A percentile compares a stretch with the other conserved stretches of the same genome.
Evolutionary conservation across 1,284 basidiomycete genomes (phyloP).

Genomic region (Mycena sp.): DNA sequence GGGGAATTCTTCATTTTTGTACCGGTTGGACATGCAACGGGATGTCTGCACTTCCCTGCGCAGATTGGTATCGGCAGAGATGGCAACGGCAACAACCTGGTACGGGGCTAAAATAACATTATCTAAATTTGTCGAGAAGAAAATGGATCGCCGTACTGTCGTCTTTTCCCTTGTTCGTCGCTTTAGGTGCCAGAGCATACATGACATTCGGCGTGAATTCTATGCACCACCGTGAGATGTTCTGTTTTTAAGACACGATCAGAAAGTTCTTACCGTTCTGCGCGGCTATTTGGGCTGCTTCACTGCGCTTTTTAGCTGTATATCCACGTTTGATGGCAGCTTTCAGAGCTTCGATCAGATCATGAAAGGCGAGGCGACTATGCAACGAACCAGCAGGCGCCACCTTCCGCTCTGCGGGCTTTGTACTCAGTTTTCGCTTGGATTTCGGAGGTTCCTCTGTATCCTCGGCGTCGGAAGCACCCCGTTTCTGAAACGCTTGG

Average conservation of each 20-base stretch:
- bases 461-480: conserved; percentile 13
- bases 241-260: conserved; percentile 28
- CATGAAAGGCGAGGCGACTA: conserved; percentile 21
- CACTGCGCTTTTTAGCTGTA: conserved; percentile 72
- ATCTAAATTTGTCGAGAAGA: not conserved
- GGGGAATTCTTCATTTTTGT: conserved; percentile 73
- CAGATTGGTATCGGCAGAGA: not conserved
- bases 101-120: not conserved
- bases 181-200: not conserved
- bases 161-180: not conserved
- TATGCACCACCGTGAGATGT: conserved; percentile 21
- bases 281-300: conserved; percentile 66
- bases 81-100: not conserved
- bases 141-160: not conserved
- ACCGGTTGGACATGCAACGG: conserved; percentile 83
- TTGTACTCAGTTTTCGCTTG: conserved; percentile 15
- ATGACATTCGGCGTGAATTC: not conserved
- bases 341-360: conserved; percentile 46
- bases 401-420: conserved; percentile 1
- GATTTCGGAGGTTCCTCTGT: conserved; percentile 21
- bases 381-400: conserved; percentile 3
- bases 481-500: conserved; percentile 14
- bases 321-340: too few species aligned
- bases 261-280: conserved; percentile 59
- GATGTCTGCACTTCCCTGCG: conserved; percentile 69